A percentile compares a stretch with the other conserved stretches of the same genome.
phyloP scores from a whole-genome alignment of 2,329 filamentous ascomycete species.

The Blumeria hordei region DNA sequence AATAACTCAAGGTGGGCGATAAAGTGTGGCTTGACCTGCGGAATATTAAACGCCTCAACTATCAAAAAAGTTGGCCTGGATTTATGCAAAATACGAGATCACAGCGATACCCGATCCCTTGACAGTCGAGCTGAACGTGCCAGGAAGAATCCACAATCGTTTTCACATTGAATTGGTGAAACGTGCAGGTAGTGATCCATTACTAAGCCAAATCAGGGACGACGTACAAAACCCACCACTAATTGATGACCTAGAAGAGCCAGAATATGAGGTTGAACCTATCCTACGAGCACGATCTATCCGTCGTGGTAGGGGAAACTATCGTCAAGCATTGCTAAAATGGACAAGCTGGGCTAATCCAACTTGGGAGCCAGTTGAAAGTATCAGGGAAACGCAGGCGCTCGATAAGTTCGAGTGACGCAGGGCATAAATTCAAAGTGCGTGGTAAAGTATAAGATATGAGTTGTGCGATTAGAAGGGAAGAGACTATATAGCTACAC shows the following conservation, averaged over 20 bases:
- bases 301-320: neutral
- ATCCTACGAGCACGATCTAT: neutral
- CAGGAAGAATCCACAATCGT: neutral
- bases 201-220: neutral
- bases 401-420: neutral
- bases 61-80: too few species aligned
- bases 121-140: neutral
- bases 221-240: neutral
- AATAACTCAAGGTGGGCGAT: too few species aligned
- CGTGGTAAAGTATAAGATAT: too few species aligned
- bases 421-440: too few species aligned
- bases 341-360: neutral
- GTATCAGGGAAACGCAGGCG: neutral
- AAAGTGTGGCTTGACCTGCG: too few species aligned
- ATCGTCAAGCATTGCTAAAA: neutral
- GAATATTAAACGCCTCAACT: too few species aligned
- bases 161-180: neutral
- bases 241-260: neutral
- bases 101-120: neutral
- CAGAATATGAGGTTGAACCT: neutral
- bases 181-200: neutral
- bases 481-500: too few species aligned
- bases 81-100: neutral
- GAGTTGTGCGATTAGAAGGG: too few species aligned
- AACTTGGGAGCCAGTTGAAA: neutral